Evolutionary conservation across 495 filamentous ascomycete species (phyloP), one percentile per base, ranked within the genome.

Genomic region (Chlorociboria aeruginascens): DNA sequence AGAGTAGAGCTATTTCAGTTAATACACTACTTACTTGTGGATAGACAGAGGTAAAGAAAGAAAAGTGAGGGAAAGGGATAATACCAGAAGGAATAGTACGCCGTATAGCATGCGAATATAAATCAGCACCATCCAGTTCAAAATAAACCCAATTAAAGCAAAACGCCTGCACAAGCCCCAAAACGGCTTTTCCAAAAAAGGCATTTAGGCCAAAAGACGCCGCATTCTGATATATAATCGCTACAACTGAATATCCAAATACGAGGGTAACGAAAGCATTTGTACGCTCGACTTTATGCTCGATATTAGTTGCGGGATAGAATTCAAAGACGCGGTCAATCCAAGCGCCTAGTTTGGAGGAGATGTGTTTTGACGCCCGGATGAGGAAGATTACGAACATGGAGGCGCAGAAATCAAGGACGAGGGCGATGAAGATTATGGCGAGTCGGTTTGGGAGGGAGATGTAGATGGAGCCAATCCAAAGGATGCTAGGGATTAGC

Each of bases 81-180:
- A 43, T 57, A 70, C 68, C 63, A 10, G 65, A 63, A 11, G 57
- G 12, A 8, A 66, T 58, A 39, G 62, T 64, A 17, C 76, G 59
- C 16, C 77, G 64, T 44, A 81, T 79, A 28, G 76, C 76, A 61
- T 81, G 77, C 6, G 61, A 59, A 41, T 66, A 67, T 14, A 81
- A 59, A 52, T 77, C 74, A 43, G 60, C 64, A 28, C 64, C 64
- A 58, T 81, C 77, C 32, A 81, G 66, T 55, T 79, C 76, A 46
- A 81, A 81, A 55, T 81, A 81, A 11, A 81, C 62, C 76, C 76
- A 79, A 56, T 79, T 79, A 63, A 79, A 78, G 47, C 66, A 61
- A 53, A 76, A 81, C 1, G 74, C 74, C 52, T 78, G 76, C 11
- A 76, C 61, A 1, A 80, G 55, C 7, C 73, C 76, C 12, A 80